Evolutionary conservation across 306 rosid genomes (phyloP).

Genomic region (Macrotyloma uniflorum): DNA sequence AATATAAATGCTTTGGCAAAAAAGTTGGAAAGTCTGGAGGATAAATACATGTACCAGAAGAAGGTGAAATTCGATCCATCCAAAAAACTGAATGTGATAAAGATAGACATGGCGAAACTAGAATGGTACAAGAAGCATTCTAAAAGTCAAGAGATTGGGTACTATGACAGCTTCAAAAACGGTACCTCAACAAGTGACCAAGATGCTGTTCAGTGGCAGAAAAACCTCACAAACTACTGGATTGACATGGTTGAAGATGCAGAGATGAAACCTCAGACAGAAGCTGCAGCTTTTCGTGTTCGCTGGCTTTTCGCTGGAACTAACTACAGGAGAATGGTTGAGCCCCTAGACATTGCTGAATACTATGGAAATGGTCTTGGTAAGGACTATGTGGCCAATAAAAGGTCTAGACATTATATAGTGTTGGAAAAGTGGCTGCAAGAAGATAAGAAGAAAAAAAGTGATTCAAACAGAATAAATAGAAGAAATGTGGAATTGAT

Average conservation of each 20-base stretch:
- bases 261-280: constrained; percentile 56
- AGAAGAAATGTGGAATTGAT: constrained; percentile 37
- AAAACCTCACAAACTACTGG: constrained; percentile 56
- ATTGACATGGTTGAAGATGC: constrained; percentile 50
- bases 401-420: constrained; percentile 49
- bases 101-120: constrained; percentile 54
- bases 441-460: not conserved
- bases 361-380: constrained; percentile 35
- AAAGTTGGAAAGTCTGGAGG: not conserved
- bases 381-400: constrained; percentile 11
- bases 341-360: constrained; percentile 65
- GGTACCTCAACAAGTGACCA: not conserved
- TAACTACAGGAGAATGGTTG: constrained; percentile 66
- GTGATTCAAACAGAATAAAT: not conserved
- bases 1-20: constrained; percentile 5
- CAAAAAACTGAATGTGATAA: constrained; percentile 39
- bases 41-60: not conserved
- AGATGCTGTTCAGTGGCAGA: constrained; percentile 11
- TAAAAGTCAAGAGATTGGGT: constrained; percentile 40
- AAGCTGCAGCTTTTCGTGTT: constrained; percentile 30
- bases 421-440: constrained; percentile 54
- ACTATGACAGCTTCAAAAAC: constrained; percentile 65
- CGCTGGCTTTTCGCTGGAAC: constrained; percentile 58
- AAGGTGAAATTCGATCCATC: constrained; percentile 21
- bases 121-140: constrained; percentile 70